phyloP scores from a whole-genome alignment of 305 asterid genomes.

The Solanum hybrid region DNA sequence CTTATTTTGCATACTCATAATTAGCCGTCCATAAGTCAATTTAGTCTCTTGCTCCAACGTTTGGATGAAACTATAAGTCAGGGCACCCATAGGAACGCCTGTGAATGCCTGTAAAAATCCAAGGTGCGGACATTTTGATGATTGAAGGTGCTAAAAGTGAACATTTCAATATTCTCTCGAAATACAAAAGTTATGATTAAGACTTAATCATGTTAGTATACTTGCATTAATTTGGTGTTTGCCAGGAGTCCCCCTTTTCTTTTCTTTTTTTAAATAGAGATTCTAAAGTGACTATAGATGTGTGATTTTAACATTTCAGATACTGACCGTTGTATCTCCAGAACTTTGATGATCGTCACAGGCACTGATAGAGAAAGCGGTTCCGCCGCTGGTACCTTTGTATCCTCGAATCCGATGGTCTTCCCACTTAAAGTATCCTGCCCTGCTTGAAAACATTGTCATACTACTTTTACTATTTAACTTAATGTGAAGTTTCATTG shows the following conservation, averaged over 20 bases:
- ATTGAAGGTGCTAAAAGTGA: not conserved
- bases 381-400: constrained; percentile 50
- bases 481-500: not conserved
- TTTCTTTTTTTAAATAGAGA: not conserved
- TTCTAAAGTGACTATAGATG: not conserved
- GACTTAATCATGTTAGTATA: not conserved
- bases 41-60: constrained; percentile 30
- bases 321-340: constrained; percentile 45
- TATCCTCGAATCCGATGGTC: constrained; percentile 29
- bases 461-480: not conserved
- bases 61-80: constrained; percentile 46
- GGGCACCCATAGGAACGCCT: constrained; percentile 38
- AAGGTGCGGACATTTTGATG: not conserved
- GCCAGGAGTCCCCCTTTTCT: not conserved
- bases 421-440: constrained; percentile 44
- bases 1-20: constrained; percentile 20
- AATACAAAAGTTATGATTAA: not conserved
- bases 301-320: not conserved
- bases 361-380: constrained; percentile 50
- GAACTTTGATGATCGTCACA: constrained; percentile 61
- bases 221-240: not conserved
- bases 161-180: not conserved
- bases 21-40: constrained; percentile 35
- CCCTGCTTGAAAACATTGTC: constrained; percentile 25
- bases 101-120: constrained; percentile 39